Evolutionary conservation across 257 asterid genomes (phyloP).

Genomic region (Ilex aquifolium): DNA sequence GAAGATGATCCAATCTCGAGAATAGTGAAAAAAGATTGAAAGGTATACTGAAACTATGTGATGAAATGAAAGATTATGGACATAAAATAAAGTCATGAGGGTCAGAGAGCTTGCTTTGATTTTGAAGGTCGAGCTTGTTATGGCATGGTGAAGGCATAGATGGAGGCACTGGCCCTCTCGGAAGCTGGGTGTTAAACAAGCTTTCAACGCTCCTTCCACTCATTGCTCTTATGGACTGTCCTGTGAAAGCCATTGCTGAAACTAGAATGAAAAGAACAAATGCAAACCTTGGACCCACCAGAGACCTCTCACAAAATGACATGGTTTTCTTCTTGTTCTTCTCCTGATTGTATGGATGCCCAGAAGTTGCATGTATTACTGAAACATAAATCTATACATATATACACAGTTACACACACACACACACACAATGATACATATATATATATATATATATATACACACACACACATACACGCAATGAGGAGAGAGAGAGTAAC

Average conservation of each 20-base stretch:
- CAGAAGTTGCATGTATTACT: too few species aligned
- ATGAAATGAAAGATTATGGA: conserved; percentile 23
- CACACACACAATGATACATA: too few species aligned
- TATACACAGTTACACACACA: too few species aligned
- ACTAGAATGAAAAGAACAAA: conserved; percentile 19
- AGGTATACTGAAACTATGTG: too few species aligned
- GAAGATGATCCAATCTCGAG: too few species aligned
- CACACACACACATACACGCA: too few species aligned
- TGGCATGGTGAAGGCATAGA: conserved; percentile 63
- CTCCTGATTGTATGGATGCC: too few species aligned
- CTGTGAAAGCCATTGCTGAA: conserved; percentile 17
- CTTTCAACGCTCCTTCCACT: conserved; percentile 9
- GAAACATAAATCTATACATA: too few species aligned
- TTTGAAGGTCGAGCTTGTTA: conserved; percentile 32
- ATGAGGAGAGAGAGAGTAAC: too few species aligned
- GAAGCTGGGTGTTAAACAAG: conserved; percentile 35
- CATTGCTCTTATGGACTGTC: conserved; percentile 27
- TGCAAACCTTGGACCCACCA: conserved; percentile 16
- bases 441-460: too few species aligned
- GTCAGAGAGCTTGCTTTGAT: conserved; percentile 14
- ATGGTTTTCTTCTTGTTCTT: background rate
- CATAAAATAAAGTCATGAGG: conserved; percentile 23
- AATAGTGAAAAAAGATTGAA: too few species aligned
- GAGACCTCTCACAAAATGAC: background rate
- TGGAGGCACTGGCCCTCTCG: conserved; percentile 68